Evolutionary conservation across 179 eudicot genomes (phyloP).

Genomic region (Sideroxylon spinosum): DNA sequence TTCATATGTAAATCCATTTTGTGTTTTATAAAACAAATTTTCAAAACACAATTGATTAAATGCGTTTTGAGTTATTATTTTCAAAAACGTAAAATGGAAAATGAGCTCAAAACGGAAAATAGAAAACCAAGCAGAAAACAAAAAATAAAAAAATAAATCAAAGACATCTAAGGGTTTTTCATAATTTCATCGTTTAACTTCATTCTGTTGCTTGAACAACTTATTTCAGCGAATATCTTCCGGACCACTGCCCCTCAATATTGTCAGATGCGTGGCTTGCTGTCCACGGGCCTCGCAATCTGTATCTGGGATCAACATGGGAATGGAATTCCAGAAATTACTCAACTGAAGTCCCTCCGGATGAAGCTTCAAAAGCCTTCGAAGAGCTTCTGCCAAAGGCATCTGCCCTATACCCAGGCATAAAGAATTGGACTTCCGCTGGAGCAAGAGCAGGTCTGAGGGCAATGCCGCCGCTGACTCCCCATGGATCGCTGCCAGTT

Average conservation of each 20-base stretch:
- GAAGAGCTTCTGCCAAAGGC: slow-evolving; percentile 78
- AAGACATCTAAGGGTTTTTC: too few species aligned
- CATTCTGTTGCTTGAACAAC: not conserved
- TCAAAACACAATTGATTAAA: too few species aligned
- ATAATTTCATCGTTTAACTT: not conserved
- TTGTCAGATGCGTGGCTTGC: slow-evolving; percentile 96
- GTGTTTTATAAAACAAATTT: too few species aligned
- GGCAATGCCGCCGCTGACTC: slow-evolving; percentile 94
- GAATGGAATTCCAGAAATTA: slow-evolving; percentile 82
- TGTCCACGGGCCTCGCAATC: slow-evolving; percentile 57
- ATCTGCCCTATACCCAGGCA: slow-evolving; percentile 50
- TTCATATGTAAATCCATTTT: too few species aligned
- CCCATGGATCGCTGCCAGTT: slow-evolving; percentile 77
- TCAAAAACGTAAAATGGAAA: too few species aligned
- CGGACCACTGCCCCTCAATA: slow-evolving; percentile 67
- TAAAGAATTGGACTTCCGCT: slow-evolving; percentile 52
- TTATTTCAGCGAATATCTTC: slow-evolving; percentile 57
- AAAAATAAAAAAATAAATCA: too few species aligned
- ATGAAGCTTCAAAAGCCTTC: slow-evolving; percentile 66
- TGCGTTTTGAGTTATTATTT: too few species aligned
- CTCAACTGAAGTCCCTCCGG: slow-evolving; percentile 49
- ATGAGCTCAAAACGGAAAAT: too few species aligned
- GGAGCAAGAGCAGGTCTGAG: slow-evolving; percentile 85
- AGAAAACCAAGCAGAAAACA: too few species aligned
- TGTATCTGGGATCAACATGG: slow-evolving; percentile 89